phyloP scores from a whole-genome alignment of 2,329 filamentous ascomycete species.

The Amylocarpus encephaloides region DNA sequence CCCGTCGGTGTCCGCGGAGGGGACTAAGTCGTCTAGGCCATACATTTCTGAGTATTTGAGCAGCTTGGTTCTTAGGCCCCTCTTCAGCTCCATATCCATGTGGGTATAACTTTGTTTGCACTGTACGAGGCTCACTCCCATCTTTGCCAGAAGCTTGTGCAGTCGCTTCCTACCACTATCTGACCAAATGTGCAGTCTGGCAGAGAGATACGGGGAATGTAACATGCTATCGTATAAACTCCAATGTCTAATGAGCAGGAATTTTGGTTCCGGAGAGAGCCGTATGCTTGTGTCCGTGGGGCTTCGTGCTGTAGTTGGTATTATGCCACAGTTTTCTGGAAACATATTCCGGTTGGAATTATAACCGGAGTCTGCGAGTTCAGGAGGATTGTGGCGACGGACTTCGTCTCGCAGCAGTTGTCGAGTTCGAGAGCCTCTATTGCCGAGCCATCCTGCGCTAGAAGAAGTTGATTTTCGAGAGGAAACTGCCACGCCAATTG shows the following conservation, averaged over 20 bases:
- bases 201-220: conserved; percentile 90
- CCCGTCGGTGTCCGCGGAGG: conserved; percentile 65
- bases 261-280: conserved; percentile 86
- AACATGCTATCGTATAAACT: conserved; percentile 98
- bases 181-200: conserved; percentile 88
- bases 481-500: conserved; percentile 65
- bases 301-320: conserved; percentile 80
- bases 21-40: conserved; percentile 88
- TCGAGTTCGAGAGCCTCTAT: conserved; percentile 75
- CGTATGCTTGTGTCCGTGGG: conserved; percentile 90
- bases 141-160: conserved; percentile 93
- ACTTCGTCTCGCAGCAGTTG: conserved; percentile 90
- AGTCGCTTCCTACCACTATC: conserved; percentile 81
- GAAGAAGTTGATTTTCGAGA: conserved; percentile 50
- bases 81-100: conserved; percentile 97
- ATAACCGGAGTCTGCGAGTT: conserved; percentile 48
- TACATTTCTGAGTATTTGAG: conserved; percentile 90
- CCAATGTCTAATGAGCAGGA: conserved; percentile 92
- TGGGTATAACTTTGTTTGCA: conserved; percentile 95
- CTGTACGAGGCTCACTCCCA: conserved; percentile 91
- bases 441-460: conserved; percentile 68
- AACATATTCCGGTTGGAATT: conserved; percentile 53
- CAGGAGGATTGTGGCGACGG: conserved; percentile 79
- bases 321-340: conserved; percentile 69
- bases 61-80: conserved; percentile 75